Base-by-base conservation (phyloP, 352 stramenopile genomes). In the Globisporangium alternatum region DNA sequence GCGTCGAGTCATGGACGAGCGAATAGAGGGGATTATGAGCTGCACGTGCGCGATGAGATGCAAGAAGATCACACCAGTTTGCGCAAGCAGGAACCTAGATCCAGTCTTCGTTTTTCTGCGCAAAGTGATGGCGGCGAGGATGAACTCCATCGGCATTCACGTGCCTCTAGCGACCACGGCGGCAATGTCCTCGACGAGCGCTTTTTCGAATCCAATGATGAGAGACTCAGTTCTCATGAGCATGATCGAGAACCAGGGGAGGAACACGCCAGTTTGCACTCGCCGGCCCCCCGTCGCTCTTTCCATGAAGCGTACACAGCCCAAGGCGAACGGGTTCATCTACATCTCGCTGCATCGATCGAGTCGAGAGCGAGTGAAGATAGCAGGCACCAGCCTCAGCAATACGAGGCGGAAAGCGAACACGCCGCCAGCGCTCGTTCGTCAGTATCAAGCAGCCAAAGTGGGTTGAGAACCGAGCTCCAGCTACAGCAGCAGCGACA, bases 361-460 rank as follows among this genome's bases (percentile, higher is more conserved):
- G 43, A 48, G 17, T n/a, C 43, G 22, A 21, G 43, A 48, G 43
- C 17, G 43, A 8, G 22, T 22, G 15, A 5, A 48, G 5, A 21
- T 19, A 22, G 2, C 17, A 4, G 19, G 0, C 45, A 52, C 4
- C 21, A 31, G 21, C n/a, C 5, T 25, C 45, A 52, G 9, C 45
- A 52, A 30, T n/a, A 28, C 21, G n/a, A 31, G 3, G 45, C n/a
- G 17, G 45, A 30, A 13, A 30, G 21, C 9, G 19, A 30, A 52
- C 8, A 52, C 45, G 7, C 12, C 45, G n/a, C n/a, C 52, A 58
- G 52, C 10, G 15, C 37, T 31, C 52, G 33, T 56, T 56, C 49
- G 1, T 55, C 48, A 22, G 13, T 37, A 15, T 55, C 48, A 8
- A 55, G 48, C 15, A 21, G 5, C 21, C 13, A 3, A 17, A 55